Percentiles rank a stretch among this genome's conserved stretches.
phyloP scores from a whole-genome alignment of 495 filamentous ascomycete genomes.

The Cercophora sp. region DNA sequence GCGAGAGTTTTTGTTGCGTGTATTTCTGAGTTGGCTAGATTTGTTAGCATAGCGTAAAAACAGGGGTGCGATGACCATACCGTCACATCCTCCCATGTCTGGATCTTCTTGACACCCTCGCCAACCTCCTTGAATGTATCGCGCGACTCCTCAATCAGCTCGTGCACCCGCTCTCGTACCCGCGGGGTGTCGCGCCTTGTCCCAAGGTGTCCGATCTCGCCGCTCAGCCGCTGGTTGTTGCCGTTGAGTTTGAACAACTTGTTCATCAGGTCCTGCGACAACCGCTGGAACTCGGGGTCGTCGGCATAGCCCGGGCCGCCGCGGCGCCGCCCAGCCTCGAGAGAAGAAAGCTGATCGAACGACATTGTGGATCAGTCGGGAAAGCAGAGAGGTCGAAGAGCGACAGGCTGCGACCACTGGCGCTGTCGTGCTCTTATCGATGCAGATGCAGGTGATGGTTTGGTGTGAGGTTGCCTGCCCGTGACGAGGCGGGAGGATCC shows the following conservation, averaged over 20 bases:
- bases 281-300: constrained; percentile 84
- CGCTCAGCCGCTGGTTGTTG: constrained; percentile 75
- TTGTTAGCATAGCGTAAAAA: not conserved
- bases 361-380: constrained; percentile 59
- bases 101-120: constrained; percentile 87
- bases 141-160: constrained; percentile 77
- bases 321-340: constrained; percentile 62
- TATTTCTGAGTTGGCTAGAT: constrained; percentile 61
- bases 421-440: not conserved
- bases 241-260: constrained; percentile 82
- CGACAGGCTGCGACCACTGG: not conserved
- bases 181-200: constrained; percentile 87
- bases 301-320: constrained; percentile 66
- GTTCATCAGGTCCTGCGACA: constrained; percentile 76
- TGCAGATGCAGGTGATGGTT: not conserved
- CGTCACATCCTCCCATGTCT: constrained; percentile 87
- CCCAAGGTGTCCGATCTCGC: constrained; percentile 78
- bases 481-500: no score
- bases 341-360: constrained; percentile 76
- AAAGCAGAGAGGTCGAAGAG: not conserved
- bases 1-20: constrained; percentile 88
- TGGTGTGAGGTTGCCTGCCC: constrained; percentile 2
- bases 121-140: constrained; percentile 87
- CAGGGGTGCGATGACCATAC: constrained; percentile 48
- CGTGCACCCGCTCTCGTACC: constrained; percentile 84